Conservation (phyloP, 2,329 filamentous ascomycete species). For the Cordyceps fumosorosea region DNA sequence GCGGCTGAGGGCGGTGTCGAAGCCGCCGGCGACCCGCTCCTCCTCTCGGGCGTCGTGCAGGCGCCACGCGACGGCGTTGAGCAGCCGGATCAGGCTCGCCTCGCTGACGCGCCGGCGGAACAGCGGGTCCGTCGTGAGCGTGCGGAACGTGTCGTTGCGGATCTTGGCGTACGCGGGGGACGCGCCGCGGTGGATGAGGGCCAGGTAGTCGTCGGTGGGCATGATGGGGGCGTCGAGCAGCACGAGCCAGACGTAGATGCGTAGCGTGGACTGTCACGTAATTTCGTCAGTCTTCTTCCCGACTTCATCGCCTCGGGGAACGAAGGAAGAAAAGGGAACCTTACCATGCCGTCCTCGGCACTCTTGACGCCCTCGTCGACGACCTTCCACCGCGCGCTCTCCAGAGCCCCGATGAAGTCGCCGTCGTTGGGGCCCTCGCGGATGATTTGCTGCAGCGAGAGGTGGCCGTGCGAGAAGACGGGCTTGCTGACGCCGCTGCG, state of each 20-base stretch:
- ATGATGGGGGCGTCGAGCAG: constrained; percentile 82
- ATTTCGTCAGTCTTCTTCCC: background rate
- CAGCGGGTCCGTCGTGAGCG: constrained; percentile 90
- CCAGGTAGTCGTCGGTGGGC: constrained; percentile 80
- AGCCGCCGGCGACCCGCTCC: constrained; percentile 21
- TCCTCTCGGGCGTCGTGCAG: constrained; percentile 70
- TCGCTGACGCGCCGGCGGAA: constrained; percentile 94
- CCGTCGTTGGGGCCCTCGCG: constrained; percentile 72
- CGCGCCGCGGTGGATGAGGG: constrained; percentile 83
- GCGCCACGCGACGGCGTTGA: constrained; percentile 94
- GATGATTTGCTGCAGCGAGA: constrained; percentile 67
- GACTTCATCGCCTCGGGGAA: too few species aligned
- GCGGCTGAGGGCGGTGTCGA: background rate
- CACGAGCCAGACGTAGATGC: constrained; percentile 95
- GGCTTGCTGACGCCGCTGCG: constrained; percentile 35
- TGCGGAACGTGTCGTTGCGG: constrained; percentile 96
- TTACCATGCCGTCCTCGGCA: constrained; percentile 76
- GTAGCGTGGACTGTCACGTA: constrained; percentile 67
- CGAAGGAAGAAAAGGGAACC: constrained; percentile 4
- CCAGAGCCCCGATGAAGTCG: constrained; percentile 59
- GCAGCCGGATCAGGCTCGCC: constrained; percentile 84
- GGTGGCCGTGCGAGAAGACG: constrained; percentile 44
- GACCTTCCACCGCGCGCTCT: constrained; percentile 66
- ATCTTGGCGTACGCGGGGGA: constrained; percentile 97
- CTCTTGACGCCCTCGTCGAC: constrained; percentile 70